Conservation (phyloP, 192 early-diverging fungal species). For the Coemansia sp. region DNA sequence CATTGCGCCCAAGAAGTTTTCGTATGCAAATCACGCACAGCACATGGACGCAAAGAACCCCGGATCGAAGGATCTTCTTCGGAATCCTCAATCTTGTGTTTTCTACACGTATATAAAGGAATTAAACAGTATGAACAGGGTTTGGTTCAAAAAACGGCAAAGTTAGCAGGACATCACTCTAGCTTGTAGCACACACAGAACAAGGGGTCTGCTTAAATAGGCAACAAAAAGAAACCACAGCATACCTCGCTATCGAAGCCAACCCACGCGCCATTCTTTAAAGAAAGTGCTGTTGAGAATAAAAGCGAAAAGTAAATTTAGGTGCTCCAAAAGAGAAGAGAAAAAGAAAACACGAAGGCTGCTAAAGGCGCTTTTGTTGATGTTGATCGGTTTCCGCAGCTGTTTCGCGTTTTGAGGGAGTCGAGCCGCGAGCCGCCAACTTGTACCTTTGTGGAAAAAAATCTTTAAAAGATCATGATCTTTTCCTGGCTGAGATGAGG, state of each 20-base stretch:
- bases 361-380: background rate
- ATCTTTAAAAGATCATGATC: background rate
- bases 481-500: too few relatives aligned
- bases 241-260: conserved; percentile 1
- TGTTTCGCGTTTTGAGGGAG: background rate
- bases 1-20: conserved; percentile 38
- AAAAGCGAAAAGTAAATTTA: background rate
- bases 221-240: background rate
- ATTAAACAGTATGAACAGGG: too few relatives aligned
- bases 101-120: conserved; percentile 4
- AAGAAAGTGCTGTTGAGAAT: background rate
- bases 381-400: too few relatives aligned
- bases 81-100: conserved; percentile 18
- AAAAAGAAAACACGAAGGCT: background rate
- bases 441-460: background rate
- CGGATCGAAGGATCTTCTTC: conserved; percentile 56
- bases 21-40: conserved; percentile 15
- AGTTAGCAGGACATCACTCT: too few relatives aligned
- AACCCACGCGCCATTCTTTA: conserved; percentile 4
- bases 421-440: background rate
- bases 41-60: conserved; percentile 47
- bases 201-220: background rate
- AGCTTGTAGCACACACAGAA: too few relatives aligned
- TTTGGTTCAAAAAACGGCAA: too few relatives aligned
- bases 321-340: background rate